These are phyloP conservation scores for Fomitopsis serialis DNA, from an alignment of 768 basidiomycete species.

Conservation along the genomic window DNA sequence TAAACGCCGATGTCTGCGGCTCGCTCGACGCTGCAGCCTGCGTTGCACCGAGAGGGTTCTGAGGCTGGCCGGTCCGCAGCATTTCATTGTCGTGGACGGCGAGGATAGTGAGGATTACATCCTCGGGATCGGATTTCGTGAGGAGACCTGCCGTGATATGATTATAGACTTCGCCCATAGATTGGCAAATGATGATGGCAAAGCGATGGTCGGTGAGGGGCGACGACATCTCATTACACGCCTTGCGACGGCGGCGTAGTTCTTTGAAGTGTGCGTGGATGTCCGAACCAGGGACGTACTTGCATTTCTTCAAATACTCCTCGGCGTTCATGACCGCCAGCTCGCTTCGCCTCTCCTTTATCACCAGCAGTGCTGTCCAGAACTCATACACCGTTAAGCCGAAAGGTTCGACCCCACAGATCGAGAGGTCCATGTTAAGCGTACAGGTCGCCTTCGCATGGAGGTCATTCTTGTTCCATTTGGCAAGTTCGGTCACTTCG, in stretches of 20 bases:
- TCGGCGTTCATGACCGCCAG: no score
- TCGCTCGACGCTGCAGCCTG: not conserved
- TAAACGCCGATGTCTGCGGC: not conserved
- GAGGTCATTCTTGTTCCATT: not conserved
- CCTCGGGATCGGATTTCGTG: no score
- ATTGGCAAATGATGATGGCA: not conserved
- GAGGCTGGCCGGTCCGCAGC: not conserved
- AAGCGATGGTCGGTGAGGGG: not conserved
- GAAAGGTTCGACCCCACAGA: no score
- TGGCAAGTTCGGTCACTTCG: not conserved
- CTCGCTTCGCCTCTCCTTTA: not conserved
- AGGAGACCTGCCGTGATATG: not conserved
- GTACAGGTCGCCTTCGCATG: no score
- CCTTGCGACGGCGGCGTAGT: no score
- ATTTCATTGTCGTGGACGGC: not conserved
- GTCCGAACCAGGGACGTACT: no score
- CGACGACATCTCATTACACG: not conserved
- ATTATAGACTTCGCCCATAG: not conserved
- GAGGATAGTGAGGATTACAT: no score
- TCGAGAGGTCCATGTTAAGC: no score
- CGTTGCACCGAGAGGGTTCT: not conserved
- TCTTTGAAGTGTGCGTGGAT: no score
- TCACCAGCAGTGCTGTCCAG: not conserved
- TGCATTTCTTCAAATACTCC: no score
- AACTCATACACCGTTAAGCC: not conserved